phyloP scores from a whole-genome alignment of 805 yeast species.

The Komagataella pastoris region DNA sequence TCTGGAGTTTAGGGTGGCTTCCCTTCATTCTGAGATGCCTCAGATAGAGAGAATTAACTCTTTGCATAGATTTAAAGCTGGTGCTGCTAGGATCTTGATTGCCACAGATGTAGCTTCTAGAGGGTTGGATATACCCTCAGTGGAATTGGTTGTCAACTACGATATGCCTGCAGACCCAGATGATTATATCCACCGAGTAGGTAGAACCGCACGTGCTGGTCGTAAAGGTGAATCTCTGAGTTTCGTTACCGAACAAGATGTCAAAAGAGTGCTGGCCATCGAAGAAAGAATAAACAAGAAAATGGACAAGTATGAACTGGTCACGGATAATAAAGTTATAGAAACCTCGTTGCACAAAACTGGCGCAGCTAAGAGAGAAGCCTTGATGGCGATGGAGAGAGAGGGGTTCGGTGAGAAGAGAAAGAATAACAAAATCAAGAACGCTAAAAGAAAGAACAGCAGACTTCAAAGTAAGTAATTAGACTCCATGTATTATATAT shows the following conservation, averaged over 20 bases:
- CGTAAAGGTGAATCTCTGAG: constrained; percentile 74
- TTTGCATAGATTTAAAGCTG: constrained; percentile 84
- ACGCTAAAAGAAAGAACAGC: constrained; percentile 6
- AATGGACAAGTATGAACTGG: constrained; percentile 60
- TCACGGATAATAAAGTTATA: constrained; percentile 68
- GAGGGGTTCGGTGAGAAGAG: constrained; percentile 75
- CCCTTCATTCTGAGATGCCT: constrained; percentile 90
- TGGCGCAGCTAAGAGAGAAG: constrained; percentile 79
- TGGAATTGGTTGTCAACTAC: constrained; percentile 64
- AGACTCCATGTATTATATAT: not conserved
- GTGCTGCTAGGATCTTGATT: constrained; percentile 82
- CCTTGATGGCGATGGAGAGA: constrained; percentile 85
- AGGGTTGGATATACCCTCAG: constrained; percentile 76
- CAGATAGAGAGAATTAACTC: constrained; percentile 87
- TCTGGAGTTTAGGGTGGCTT: constrained; percentile 70
- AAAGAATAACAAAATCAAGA: constrained; percentile 32
- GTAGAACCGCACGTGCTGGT: constrained; percentile 97
- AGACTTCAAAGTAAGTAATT: constrained; percentile 2
- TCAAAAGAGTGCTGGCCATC: constrained; percentile 67
- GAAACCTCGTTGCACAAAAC: constrained; percentile 56
- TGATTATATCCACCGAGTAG: constrained; percentile 80
- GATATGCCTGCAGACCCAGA: constrained; percentile 79
- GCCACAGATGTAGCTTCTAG: constrained; percentile 95
- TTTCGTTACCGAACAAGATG: constrained; percentile 77
- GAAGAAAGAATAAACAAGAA: constrained; percentile 74